A percentile compares a stretch with the other conserved stretches of the same genome.
Conservation (phyloP, 1,284 basidiomycete species). For the Amylostereum areolatum region DNA sequence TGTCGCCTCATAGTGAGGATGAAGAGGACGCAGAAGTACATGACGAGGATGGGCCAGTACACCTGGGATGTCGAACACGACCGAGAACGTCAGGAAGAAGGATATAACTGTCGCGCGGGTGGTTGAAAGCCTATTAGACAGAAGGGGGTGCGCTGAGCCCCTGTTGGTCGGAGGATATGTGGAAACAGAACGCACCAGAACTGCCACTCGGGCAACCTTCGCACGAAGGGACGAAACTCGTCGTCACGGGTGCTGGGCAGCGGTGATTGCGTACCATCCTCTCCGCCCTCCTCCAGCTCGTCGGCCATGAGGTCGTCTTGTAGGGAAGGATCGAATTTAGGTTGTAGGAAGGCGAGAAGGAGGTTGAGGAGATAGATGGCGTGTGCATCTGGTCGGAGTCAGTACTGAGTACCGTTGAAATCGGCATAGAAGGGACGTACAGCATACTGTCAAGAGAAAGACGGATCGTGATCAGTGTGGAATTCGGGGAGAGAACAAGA, state of each 20-base stretch:
- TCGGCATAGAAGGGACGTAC: conserved; percentile 34
- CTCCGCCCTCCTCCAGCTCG: conserved; percentile 91
- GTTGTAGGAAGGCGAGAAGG: conserved; percentile 84
- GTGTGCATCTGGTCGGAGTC: conserved; percentile 56
- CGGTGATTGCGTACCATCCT: conserved; percentile 23
- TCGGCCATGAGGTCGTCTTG: conserved; percentile 91
- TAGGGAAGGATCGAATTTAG: conserved; percentile 93
- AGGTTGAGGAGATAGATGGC: conserved; percentile 93
- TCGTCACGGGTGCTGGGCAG: conserved; percentile 72
- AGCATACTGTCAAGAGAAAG: conserved; percentile 46
- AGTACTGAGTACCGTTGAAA: background rate
- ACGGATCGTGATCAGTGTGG: background rate
- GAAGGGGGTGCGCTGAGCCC: background rate
- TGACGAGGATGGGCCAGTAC: conserved; percentile 95
- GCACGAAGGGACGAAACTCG: conserved; percentile 95
- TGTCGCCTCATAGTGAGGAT: conserved; percentile 89
- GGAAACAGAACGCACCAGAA: conserved; percentile 64
- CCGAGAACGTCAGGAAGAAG: conserved; percentile 73
- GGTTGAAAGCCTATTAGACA: conserved; percentile 69
- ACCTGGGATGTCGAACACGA: conserved; percentile 92
- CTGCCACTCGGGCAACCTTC: conserved; percentile 94
- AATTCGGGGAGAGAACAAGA: conserved; percentile 3
- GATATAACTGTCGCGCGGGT: conserved; percentile 87
- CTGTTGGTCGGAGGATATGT: background rate
- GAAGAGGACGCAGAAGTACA: conserved; percentile 89